Evolutionary conservation across 2,329 filamentous ascomycete genomes (phyloP), one percentile per base, ranked within the genome.

Genomic region (Phialemoniopsis sp.): DNA sequence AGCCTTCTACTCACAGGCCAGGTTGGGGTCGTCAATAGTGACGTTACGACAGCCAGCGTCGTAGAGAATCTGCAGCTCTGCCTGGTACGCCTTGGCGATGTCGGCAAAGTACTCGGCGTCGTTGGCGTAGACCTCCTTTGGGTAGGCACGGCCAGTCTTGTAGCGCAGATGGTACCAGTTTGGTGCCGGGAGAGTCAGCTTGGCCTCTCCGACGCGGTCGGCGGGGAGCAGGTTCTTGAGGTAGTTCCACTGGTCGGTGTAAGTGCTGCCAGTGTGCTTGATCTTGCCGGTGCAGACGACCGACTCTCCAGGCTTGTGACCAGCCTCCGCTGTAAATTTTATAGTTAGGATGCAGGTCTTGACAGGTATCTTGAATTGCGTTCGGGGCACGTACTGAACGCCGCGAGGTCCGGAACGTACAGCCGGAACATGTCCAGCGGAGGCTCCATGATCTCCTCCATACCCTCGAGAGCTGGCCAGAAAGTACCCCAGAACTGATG

Each of bases 11-110:
- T 30, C 9, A 50, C 49, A 72, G 3, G 62, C 76, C 36, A 84
- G 63, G 36, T 79, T 78, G n/a, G 78, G 78, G 53, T 81, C 78
- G 44, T 82, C 78, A 34, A 78, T 77, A 55, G 80, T 78, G 29
- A 75, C 67, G 48, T 71, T 73, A 15, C 67, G 60, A 49, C 69
- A 68, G 14, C 72, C 73, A 14, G 67, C 67, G 4, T 68, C 60
- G 45, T 76, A 70, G 16, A 76, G 57, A 13, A 67, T 63, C 46
- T 66, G 58, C 37, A 75, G 53, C 52, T 75, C 71, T 26, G 54
- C 56, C 44, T 66, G 67, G 51, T 72, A 75, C 8, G 70, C 72
- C 42, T 62, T 66, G 46, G 70, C 68, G 43, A 75, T 69, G 45
- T 74, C 72, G 34, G 57, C 63, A 46, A 74, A 74, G 50, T 73